Evolutionary conservation across 2,329 filamentous ascomycete species (phyloP), one percentile per base, ranked within the genome.

Genomic region (Microsporum audouinii): DNA sequence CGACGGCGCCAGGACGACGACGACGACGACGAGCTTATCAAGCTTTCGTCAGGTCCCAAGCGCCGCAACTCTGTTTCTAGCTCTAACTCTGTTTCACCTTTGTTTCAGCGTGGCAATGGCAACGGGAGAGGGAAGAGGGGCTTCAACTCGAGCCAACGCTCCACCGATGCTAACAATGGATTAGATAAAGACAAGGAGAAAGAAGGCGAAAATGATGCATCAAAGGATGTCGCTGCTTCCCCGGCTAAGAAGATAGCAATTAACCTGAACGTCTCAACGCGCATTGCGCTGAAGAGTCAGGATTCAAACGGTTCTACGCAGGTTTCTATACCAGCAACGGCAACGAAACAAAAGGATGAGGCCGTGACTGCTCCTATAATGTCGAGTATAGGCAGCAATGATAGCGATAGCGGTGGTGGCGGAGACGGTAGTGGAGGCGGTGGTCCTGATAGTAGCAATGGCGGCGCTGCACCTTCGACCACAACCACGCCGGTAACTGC

Each of bases 21-120:
- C 64, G 92, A 96, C 53, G 91, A 96, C 61, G 91, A 96, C 65
- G 89, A 92, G 69, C 77, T 97, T n/a, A 85, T 86, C 60, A 95
- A 94, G 74, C 80, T 96, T 67, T 84, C 89, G 65, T 71, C 73
- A 7, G 75, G 72, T 29, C 71, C 75, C 1, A 79, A 79, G 66
- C 72, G 78, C 59, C 72, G 77, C 62, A 78, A 75, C 62, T 78
- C 76, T 10, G 58, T 57, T 17, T 56, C 43, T 7, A 75, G 70
- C 10, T 71, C 70, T 38, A 69, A 72, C 57, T 45, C 64, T 17
- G 58, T 63, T 0, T 59, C 57, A 1, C 51, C 51, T 1, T 17
- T 36, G 17, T 55, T 59, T 14, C 36, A 59, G 57, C 41, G 39
- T 23, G 55, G 55, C 31, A 55, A 55, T 23, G 51, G 51, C n/a